Evolutionary conservation across 192 early-diverging fungal genomes (phyloP).

Genomic region (Linnemannia schmuckeri): DNA sequence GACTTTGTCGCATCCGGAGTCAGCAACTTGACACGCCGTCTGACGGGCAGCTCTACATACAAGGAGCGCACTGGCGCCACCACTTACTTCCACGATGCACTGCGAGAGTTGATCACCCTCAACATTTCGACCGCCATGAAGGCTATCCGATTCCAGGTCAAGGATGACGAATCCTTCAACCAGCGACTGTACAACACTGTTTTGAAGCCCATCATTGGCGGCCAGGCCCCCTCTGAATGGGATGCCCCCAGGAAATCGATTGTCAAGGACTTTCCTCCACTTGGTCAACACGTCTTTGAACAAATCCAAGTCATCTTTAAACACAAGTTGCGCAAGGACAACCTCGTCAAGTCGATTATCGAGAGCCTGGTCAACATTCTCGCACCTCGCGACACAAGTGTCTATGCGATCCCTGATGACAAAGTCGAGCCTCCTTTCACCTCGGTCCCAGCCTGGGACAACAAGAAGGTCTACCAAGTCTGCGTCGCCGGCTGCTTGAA

Average conservation of each 20-base stretch:
- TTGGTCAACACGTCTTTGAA: conserved; percentile 27
- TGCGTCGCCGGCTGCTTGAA: conserved; percentile 24
- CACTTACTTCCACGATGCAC: conserved; percentile 7
- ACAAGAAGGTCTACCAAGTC: conserved; percentile 17
- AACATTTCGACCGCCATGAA: not conserved
- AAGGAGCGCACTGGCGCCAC: conserved; percentile 8
- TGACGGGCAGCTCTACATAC: conserved; percentile 18
- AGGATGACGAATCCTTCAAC: conserved; percentile 4
- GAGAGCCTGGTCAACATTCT: conserved; percentile 16
- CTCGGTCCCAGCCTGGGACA: conserved; percentile 40
- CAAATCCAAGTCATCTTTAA: conserved; percentile 26
- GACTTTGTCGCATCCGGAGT: conserved; percentile 29
- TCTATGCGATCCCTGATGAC: conserved; percentile 27
- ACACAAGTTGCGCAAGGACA: conserved; percentile 13
- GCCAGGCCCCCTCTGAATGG: not conserved
- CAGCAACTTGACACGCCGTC: conserved; percentile 18
- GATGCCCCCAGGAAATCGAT: not conserved
- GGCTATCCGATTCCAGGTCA: conserved; percentile 1
- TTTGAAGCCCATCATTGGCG: conserved; percentile 13
- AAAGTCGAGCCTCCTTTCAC: conserved; percentile 19
- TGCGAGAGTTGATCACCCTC: conserved; percentile 2
- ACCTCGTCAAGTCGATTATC: not conserved
- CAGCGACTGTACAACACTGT: conserved; percentile 13
- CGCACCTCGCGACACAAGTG: conserved; percentile 27
- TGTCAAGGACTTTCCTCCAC: conserved; percentile 40